A percentile compares a stretch with the other conserved stretches of the same genome.
Evolutionary conservation across 2,329 filamentous ascomycete genomes (phyloP).

Genomic region (Sporothrix mexicana): DNA sequence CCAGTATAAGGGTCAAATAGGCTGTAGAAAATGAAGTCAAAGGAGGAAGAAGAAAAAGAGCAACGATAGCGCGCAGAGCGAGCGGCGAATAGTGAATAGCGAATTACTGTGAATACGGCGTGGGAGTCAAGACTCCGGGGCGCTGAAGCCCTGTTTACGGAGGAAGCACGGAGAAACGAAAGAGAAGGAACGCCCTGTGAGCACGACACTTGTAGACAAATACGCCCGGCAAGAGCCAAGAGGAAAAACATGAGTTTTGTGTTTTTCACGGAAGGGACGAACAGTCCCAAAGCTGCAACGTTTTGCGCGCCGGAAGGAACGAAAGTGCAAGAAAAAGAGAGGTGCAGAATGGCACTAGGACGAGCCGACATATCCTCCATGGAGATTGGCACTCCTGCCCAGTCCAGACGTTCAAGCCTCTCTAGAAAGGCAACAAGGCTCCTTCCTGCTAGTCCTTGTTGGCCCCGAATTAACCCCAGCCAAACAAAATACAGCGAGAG

Average conservation of each 20-base stretch:
- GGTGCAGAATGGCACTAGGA: constrained; percentile 22
- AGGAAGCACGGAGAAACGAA: constrained; percentile 25
- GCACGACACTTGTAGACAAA: neutral
- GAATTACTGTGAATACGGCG: neutral
- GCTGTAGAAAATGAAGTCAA: neutral
- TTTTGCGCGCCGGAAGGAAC: constrained; percentile 28
- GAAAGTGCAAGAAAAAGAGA: neutral
- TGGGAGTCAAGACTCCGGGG: constrained; percentile 1
- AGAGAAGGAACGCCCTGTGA: neutral
- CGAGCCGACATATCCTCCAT: constrained; percentile 30
- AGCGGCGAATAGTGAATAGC: neutral
- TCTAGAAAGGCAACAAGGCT: neutral
- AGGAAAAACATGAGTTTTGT: neutral
- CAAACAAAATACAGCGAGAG: constrained; percentile 27
- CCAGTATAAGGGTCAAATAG: constrained; percentile 12
- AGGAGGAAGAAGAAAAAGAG: neutral
- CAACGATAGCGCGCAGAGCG: neutral
- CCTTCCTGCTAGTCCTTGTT: neutral
- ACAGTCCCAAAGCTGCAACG: neutral
- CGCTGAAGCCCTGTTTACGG: neutral
- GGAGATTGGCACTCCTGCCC: constrained; percentile 24
- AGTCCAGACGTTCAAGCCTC: neutral
- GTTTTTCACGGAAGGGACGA: neutral
- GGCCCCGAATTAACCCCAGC: constrained; percentile 6
- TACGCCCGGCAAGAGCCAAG: constrained; percentile 14